Evolutionary conservation across 2,329 filamentous ascomycete genomes (phyloP).

Genomic region (Botrytis porri): DNA sequence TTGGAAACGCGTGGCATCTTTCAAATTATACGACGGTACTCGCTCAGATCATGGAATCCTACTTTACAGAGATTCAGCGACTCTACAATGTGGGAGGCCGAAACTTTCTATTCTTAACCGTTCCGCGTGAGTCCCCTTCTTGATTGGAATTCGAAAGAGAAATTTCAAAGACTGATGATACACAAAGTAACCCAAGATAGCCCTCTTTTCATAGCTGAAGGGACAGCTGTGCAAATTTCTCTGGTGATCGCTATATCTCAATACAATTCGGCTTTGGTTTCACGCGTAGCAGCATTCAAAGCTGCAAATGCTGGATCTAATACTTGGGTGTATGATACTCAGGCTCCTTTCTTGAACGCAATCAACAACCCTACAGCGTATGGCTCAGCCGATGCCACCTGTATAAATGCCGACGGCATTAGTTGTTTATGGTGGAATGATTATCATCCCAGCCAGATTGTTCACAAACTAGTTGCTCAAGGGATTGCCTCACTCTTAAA

Average conservation of each 20-base stretch:
- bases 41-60: background rate
- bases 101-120: background rate
- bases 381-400: background rate
- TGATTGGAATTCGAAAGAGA: background rate
- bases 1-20: conserved; percentile 2
- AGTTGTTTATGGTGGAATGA: conserved; percentile 9
- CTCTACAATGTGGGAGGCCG: background rate
- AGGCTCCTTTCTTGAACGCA: background rate
- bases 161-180: background rate
- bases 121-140: conserved; percentile 3
- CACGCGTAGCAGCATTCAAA: background rate
- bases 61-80: background rate
- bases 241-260: background rate
- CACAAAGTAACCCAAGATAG: conserved; percentile 1
- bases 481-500: background rate
- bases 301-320: background rate
- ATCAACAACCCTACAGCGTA: background rate
- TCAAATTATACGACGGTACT: background rate
- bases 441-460: background rate
- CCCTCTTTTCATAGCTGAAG: background rate
- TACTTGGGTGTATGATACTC: background rate
- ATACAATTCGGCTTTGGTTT: background rate
- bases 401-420: background rate
- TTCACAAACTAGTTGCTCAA: background rate
- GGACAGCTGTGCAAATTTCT: background rate